A percentile compares a stretch with the other conserved stretches of the same genome.
phyloP scores from a whole-genome alignment of 139 green algal genomes.

The Micractinium sp. region DNA sequence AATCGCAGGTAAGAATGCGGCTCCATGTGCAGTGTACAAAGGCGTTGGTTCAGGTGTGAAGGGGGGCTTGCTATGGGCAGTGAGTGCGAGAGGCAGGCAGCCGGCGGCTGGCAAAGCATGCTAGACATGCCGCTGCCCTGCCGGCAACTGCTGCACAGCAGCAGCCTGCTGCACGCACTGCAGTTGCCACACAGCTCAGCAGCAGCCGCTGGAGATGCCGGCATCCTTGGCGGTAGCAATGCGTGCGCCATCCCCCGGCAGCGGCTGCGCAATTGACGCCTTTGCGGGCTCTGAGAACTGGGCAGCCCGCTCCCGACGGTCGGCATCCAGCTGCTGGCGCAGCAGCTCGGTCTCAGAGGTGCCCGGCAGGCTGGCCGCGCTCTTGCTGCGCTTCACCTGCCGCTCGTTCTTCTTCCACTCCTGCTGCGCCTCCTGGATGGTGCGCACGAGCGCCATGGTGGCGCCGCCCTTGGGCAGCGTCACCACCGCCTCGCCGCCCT shows the following conservation, averaged over 20 bases:
- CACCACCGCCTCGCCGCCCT: conserved; percentile 36
- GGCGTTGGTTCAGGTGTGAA: no score
- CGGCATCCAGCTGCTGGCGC: conserved; percentile 42
- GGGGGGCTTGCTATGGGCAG: no score
- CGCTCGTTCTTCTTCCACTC: conserved; percentile 42
- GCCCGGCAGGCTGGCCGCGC: conserved; percentile 1
- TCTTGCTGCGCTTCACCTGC: conserved; percentile 16
- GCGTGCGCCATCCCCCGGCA: not conserved
- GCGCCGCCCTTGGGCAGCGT: conserved; percentile 20
- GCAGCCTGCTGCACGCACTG: not conserved
- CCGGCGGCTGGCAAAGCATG: no score
- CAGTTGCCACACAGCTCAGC: not conserved
- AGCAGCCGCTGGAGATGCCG: conserved; percentile 26
- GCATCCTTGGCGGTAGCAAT: conserved; percentile 29
- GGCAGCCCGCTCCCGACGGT: conserved; percentile 39
- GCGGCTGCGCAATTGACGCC: conserved; percentile 20
- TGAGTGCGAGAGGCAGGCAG: no score
- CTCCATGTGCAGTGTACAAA: no score
- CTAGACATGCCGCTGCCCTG: no score
- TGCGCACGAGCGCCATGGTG: conserved; percentile 53
- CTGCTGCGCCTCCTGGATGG: conserved; percentile 55
- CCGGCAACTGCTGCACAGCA: no score
- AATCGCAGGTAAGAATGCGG: no score
- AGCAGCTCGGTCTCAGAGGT: conserved; percentile 20
- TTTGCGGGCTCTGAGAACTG: not conserved